Percentiles rank a stretch among this genome's conserved stretches.
phyloP scores from a whole-genome alignment of 306 rosid species.

The Malus sieversii region DNA sequence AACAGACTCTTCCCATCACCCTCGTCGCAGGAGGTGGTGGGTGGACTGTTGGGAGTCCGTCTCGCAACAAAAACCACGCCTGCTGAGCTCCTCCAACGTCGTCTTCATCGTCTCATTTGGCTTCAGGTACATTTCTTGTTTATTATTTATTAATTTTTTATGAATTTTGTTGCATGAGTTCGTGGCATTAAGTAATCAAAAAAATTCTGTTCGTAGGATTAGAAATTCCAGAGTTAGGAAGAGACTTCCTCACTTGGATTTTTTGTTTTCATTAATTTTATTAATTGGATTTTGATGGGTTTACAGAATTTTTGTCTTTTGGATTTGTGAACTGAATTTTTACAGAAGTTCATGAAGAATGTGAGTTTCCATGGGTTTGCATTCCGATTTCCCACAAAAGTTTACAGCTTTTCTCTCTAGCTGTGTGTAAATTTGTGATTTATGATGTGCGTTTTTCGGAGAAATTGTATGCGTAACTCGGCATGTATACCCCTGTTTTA shows the following conservation, averaged over 20 bases:
- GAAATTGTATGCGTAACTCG: neutral
- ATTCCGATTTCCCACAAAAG: neutral
- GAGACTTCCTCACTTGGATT: too few relatives aligned
- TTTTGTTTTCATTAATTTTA: neutral
- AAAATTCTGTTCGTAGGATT: too few relatives aligned
- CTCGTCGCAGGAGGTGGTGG: neutral
- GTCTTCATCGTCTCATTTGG: neutral
- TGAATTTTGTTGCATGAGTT: neutral
- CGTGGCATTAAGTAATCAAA: neutral
- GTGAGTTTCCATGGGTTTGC: neutral
- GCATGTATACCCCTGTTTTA: neutral
- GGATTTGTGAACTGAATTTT: neutral
- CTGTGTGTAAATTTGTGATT: neutral
- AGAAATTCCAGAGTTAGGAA: too few relatives aligned
- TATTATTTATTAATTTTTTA: neutral
- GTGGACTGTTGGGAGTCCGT: neutral
- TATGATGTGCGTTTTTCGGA: neutral
- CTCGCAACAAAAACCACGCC: neutral
- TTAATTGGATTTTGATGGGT: neutral
- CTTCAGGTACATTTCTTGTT: neutral
- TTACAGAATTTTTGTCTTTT: neutral
- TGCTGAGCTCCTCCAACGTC: neutral
- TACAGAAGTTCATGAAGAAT: neutral
- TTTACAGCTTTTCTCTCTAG: neutral
- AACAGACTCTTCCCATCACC: neutral